phyloP scores from a whole-genome alignment of 2,329 filamentous ascomycete genomes.

The Penicillium crustosum region DNA sequence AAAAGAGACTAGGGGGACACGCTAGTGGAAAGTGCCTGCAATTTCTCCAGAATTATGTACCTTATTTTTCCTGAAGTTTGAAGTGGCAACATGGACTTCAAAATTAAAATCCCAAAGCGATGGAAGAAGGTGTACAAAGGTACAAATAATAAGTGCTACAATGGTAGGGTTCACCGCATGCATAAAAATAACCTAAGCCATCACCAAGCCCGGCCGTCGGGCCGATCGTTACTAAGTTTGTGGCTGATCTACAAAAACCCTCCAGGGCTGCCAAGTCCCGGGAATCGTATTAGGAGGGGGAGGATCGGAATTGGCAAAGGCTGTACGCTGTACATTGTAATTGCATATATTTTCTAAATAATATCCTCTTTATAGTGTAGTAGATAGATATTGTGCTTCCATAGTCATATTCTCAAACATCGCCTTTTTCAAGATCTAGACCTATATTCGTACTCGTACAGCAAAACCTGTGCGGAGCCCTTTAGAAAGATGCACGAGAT shows the following conservation, averaged over 20 bases:
- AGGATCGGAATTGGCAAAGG: neutral
- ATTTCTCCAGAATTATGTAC: neutral
- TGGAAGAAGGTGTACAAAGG: neutral
- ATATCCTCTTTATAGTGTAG: neutral
- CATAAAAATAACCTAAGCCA: conserved; percentile 16
- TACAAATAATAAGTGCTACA: neutral
- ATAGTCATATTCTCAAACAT: neutral
- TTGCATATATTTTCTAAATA: neutral
- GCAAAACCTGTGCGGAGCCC: conserved; percentile 14
- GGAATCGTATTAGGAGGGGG: conserved; percentile 16
- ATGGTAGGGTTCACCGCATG: conserved; percentile 8
- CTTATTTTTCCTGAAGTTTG: neutral
- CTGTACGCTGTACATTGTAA: neutral
- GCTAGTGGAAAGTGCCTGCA: neutral
- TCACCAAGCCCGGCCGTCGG: conserved; percentile 10
- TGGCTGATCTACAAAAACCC: conserved; percentile 26
- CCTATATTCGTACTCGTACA: neutral
- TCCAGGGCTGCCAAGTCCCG: conserved; percentile 18
- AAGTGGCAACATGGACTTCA: no score
- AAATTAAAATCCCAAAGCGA: neutral
- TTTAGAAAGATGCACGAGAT: conserved; percentile 18
- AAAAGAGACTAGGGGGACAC: conserved; percentile 10
- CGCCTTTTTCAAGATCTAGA: neutral
- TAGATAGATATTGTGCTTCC: neutral
- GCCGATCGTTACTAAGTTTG: conserved; percentile 23